These are phyloP conservation scores for Creolimax fragrantissima DNA, from an alignment of 78 protist genomes.

Conservation along the genomic window DNA sequence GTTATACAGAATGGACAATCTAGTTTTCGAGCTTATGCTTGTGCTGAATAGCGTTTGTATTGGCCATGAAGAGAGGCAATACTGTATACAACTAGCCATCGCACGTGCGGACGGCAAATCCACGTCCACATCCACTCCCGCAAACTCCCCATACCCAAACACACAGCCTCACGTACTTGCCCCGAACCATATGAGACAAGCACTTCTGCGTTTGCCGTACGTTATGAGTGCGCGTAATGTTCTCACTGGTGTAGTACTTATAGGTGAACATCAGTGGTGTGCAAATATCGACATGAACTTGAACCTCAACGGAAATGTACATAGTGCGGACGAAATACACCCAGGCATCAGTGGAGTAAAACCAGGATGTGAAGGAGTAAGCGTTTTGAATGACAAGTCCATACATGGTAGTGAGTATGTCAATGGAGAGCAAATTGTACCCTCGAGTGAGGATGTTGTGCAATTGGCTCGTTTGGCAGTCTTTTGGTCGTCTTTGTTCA, in stretches of 20 bases:
- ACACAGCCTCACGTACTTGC: background rate
- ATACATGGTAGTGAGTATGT: no score
- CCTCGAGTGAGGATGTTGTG: no score
- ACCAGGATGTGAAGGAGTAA: no score
- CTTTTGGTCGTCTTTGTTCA: no score
- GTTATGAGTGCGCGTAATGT: background rate
- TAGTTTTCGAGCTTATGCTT: background rate
- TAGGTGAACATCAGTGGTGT: background rate
- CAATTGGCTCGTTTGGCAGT: no score
- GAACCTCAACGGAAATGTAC: no score
- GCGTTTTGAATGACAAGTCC: no score
- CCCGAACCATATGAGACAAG: background rate
- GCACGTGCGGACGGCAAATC: background rate
- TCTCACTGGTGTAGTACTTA: background rate
- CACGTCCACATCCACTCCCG: background rate
- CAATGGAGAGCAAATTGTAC: no score
- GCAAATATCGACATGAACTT: no score
- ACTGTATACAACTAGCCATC: background rate
- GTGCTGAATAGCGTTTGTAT: background rate
- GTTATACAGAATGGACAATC: background rate
- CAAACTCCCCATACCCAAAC: background rate
- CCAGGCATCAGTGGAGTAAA: no score
- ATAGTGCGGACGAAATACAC: no score
- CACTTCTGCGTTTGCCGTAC: background rate
- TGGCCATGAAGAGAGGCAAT: background rate